Evolutionary conservation across 164 flowering plant genomes (phyloP).

Genomic region (Akebia trifoliata): DNA sequence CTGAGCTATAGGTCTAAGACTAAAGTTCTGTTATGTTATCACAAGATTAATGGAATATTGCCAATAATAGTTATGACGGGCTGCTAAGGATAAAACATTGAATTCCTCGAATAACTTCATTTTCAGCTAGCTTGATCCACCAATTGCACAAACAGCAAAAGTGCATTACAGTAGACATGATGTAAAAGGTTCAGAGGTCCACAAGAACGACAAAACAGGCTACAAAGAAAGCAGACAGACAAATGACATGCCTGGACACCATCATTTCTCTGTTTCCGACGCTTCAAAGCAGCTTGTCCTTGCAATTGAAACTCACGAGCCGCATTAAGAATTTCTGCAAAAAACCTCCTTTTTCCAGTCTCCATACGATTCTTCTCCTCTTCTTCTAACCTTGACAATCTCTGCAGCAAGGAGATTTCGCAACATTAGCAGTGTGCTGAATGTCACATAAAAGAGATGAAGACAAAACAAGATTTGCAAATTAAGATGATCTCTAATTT

Average conservation of each 20-base stretch:
- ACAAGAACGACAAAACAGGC: neutral
- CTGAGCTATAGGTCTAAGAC: too few species aligned
- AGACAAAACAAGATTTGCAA: too few species aligned
- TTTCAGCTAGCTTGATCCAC: too few species aligned
- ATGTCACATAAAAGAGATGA: neutral
- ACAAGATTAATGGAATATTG: too few species aligned
- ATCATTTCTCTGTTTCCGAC: constrained; percentile 91
- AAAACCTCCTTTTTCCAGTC: constrained; percentile 79
- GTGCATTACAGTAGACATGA: constrained; percentile 1
- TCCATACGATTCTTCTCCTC: constrained; percentile 80
- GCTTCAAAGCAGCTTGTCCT: constrained; percentile 75
- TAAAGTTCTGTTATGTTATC: too few species aligned
- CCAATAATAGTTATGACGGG: too few species aligned
- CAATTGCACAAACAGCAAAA: too few species aligned
- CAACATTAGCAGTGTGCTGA: constrained; percentile 7
- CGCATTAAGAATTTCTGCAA: constrained; percentile 79
- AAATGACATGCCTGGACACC: constrained; percentile 58
- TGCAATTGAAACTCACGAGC: constrained; percentile 87
- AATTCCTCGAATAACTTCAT: too few species aligned
- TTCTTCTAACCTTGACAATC: constrained; percentile 77
- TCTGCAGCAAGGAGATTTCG: constrained; percentile 40
- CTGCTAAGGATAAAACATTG: too few species aligned
- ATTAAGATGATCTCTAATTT: too few species aligned
- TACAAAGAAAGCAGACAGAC: neutral
- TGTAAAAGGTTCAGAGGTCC: neutral